A percentile compares a stretch with the other conserved stretches of the same genome.
These are phyloP conservation scores for Nemania abortiva DNA, from an alignment of 2,329 filamentous ascomycete species.

Conservation along the genomic window DNA sequence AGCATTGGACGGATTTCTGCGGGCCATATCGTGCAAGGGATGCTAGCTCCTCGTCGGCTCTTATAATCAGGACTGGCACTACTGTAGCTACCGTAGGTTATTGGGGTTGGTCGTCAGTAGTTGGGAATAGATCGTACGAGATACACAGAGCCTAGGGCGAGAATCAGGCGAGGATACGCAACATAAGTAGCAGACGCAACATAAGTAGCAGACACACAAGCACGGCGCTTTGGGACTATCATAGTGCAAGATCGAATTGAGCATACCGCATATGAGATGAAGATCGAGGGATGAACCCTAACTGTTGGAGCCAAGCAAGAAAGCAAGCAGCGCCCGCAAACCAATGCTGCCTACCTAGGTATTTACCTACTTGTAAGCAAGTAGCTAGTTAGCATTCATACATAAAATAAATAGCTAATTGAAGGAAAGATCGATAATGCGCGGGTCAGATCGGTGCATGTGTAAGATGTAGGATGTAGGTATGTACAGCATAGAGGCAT, in stretches of 20 bases:
- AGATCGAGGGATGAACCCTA: slow-evolving; percentile 7
- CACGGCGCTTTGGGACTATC: slow-evolving; percentile 9
- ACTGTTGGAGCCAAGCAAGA: neutral
- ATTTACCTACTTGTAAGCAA: no score
- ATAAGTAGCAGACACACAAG: slow-evolving; percentile 11
- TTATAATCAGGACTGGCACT: slow-evolving; percentile 26
- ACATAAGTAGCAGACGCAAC: neutral
- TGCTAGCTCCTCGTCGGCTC: slow-evolving; percentile 23
- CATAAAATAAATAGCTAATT: slow-evolving; percentile 12
- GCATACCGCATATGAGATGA: slow-evolving; percentile 6
- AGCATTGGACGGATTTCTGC: slow-evolving; percentile 22
- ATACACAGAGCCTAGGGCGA: slow-evolving; percentile 14
- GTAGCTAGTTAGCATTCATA: neutral
- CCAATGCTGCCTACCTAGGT: no score
- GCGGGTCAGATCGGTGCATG: slow-evolving; percentile 11
- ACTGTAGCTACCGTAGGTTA: slow-evolving; percentile 26
- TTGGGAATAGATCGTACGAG: slow-evolving; percentile 31
- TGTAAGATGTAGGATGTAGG: neutral
- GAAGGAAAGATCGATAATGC: slow-evolving; percentile 27
- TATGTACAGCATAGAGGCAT: slow-evolving; percentile 16
- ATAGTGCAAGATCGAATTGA: slow-evolving; percentile 11
- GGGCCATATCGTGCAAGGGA: slow-evolving; percentile 35
- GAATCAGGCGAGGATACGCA: slow-evolving; percentile 18
- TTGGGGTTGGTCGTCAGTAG: slow-evolving; percentile 22
- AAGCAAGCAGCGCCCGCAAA: no score